These are phyloP conservation scores for Perkinsus marinus DNA, from an alignment of 169 alveolate species.

Conservation along the genomic window DNA sequence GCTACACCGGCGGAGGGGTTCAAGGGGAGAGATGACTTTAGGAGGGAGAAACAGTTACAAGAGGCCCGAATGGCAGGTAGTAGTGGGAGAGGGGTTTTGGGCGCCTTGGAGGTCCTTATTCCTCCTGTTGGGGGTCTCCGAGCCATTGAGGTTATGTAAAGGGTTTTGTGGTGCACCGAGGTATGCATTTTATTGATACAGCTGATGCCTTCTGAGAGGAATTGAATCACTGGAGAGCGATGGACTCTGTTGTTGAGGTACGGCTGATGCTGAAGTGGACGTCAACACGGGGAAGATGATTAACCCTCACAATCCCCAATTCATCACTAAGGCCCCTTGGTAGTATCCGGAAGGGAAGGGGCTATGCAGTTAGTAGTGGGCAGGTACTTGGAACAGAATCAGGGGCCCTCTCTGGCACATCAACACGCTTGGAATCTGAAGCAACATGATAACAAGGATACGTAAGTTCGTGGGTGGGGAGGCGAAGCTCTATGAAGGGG, in stretches of 20 bases:
- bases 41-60: constrained; percentile 34
- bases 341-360: constrained; percentile 37
- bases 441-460: not conserved
- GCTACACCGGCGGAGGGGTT: no score
- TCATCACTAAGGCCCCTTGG: constrained; percentile 71
- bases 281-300: constrained; percentile 38
- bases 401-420: not conserved
- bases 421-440: not conserved
- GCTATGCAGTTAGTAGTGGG: no score
- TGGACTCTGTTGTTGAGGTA: not conserved
- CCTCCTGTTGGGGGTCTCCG: no score
- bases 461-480: not conserved
- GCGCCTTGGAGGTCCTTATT: not conserved
- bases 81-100: not conserved
- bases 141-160: no score
- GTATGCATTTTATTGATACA: no score
- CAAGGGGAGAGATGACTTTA: constrained; percentile 26
- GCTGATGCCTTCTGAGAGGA: no score
- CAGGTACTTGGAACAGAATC: constrained; percentile 12
- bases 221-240: no score
- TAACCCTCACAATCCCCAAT: constrained; percentile 68
- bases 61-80: constrained; percentile 42
- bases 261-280: constrained; percentile 33
- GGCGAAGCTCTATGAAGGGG: no score
- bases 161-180: no score